Evolutionary conservation across 805 yeast species (phyloP), one percentile per base, ranked within the genome.

Genomic region (Candida sphagnicola): DNA sequence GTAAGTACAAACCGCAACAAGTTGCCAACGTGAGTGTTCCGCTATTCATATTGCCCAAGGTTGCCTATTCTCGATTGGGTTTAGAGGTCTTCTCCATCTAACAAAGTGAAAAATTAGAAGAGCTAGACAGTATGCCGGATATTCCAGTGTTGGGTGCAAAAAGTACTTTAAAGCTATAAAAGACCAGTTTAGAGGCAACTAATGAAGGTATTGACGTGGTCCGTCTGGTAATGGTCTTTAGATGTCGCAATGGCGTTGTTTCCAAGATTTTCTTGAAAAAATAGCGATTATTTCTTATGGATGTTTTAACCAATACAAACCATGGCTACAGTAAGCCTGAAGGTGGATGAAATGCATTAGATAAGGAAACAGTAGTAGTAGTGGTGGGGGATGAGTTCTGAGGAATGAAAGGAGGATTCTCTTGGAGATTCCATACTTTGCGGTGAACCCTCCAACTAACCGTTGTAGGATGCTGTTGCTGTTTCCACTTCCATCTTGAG

Each of bases 1-100:
- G 31, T 28, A 62, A 50, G 46, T 71, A 68, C 4, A 59, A 18
- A 5, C 42, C 48, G 25, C 52, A 41, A 37, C 66, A 61, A 21
- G 48, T 46, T 3, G 47, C 49, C 38, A 51, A 46, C 26, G 55
- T 42, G 13, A 41, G n/a, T 12, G 28, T 32, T 21, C 45, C 47
- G 26, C 17, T 25, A 25, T 34, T 35, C 34, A 39, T 34, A 3
- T 15, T 28, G 36, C 33, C 13, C 17, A 28, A 24, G 18, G 15
- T 8, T 29, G 16, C 17, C n/a, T n/a, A n/a, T n/a, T n/a, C n/a
- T n/a, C n/a, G n/a, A n/a, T 6, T 21, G 10, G 24, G 24, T 21
- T 21, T 17, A 24, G 8, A 23, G 18, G 31, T 31, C 31, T 35
- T 16, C 41, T 16, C 31, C 28, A 28, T 15, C 24, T 21, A 6